These are phyloP conservation scores for Acorus gramineus DNA, from an alignment of 106 monocot species.

Conservation along the genomic window DNA sequence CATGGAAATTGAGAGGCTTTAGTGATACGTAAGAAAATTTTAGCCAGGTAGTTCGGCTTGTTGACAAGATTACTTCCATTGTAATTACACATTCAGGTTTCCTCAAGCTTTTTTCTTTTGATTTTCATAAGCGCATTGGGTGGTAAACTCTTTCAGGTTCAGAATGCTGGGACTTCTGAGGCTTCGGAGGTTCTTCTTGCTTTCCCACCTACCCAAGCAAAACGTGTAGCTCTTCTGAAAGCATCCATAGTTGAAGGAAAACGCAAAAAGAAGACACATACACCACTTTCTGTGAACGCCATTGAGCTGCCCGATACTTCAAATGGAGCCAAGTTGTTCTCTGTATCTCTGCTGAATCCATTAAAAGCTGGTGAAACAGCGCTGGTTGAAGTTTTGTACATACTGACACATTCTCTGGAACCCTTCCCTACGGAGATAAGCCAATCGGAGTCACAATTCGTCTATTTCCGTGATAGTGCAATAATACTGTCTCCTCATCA, in stretches of 20 bases:
- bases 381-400: slow-evolving; percentile 40
- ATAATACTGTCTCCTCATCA: slow-evolving; percentile 62
- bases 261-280: slow-evolving; percentile 52
- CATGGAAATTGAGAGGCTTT: no score
- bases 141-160: slow-evolving; percentile 31
- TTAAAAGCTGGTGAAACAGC: slow-evolving; percentile 39
- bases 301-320: slow-evolving; percentile 18
- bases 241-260: slow-evolving; percentile 51
- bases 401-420: slow-evolving; percentile 46
- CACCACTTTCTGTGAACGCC: slow-evolving; percentile 38
- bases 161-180: slow-evolving; percentile 52
- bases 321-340: slow-evolving; percentile 37
- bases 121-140: background rate
- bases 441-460: slow-evolving; percentile 66
- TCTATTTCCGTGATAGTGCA: slow-evolving; percentile 73
- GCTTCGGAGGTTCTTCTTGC: slow-evolving; percentile 55
- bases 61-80: no score
- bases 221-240: slow-evolving; percentile 55
- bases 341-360: slow-evolving; percentile 36
- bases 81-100: background rate
- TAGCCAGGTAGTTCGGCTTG: no score
- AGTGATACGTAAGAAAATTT: no score
- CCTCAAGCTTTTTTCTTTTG: background rate
- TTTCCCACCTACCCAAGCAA: slow-evolving; percentile 51
- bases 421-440: slow-evolving; percentile 71